Evolutionary conservation across 2,329 filamentous ascomycete genomes (phyloP).

Genomic region (Zopfia rhizophila): DNA sequence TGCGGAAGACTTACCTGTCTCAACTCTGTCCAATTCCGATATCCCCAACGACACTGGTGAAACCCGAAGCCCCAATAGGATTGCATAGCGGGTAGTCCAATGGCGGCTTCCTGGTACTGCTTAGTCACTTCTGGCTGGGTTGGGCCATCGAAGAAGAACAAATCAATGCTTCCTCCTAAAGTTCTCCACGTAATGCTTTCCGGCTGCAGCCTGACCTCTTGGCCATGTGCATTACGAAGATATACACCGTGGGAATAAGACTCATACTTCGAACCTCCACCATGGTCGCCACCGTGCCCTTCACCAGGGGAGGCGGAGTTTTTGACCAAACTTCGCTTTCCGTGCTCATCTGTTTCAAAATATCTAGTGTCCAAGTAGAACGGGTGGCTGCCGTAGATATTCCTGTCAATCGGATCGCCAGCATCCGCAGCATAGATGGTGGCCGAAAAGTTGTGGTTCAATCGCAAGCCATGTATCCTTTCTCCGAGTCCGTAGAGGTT

Average conservation of each 20-base stretch:
- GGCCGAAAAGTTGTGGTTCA: conserved; percentile 78
- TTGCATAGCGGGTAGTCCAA: conserved; percentile 80
- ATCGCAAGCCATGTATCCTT: conserved; percentile 74
- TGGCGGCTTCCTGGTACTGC: conserved; percentile 73
- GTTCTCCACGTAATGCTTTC: conserved; percentile 77
- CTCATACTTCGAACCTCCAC: conserved; percentile 65
- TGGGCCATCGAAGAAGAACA: conserved; percentile 82
- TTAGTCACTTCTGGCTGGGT: conserved; percentile 74
- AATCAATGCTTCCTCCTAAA: conserved; percentile 79
- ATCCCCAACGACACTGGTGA: conserved; percentile 87
- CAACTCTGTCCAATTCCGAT: conserved; percentile 75
- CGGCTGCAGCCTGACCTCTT: conserved; percentile 74
- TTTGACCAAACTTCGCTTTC: conserved; percentile 64
- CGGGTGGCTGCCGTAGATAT: conserved; percentile 80
- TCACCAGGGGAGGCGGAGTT: conserved; percentile 58
- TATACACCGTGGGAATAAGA: conserved; percentile 82
- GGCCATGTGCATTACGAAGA: conserved; percentile 78
- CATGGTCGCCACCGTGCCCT: conserved; percentile 27
- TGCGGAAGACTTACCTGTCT: conserved; percentile 55
- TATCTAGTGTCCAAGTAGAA: conserved; percentile 85
- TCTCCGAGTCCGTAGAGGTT: conserved; percentile 82
- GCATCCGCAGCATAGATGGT: conserved; percentile 75
- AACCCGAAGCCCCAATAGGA: conserved; percentile 78
- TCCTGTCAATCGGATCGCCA: conserved; percentile 71
- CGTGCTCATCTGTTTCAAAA: conserved; percentile 65